Base-by-base conservation (phyloP, 129 eudicot species). In the Tanacetum coccineum region DNA sequence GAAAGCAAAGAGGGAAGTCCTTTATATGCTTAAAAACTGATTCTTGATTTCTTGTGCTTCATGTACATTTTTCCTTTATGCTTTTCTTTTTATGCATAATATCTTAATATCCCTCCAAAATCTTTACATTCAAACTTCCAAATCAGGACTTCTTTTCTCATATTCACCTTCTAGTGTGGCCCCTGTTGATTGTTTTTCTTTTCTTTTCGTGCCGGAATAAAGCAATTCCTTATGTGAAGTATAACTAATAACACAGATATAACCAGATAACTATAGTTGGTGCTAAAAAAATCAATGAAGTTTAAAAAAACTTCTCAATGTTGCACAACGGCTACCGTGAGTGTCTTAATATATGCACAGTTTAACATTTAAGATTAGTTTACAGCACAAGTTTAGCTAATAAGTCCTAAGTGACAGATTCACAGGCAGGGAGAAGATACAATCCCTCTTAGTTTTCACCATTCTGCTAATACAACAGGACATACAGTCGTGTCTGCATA, bases 291-390 rank as follows among this genome's bases (percentile, higher is more conserved):
- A n/a, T 7, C 10, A 18, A 18, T 5, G 20, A 53, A 53, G 22
- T 17, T 18, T 8, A n/a, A n/a, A 19, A 20, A 22, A 54, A 19
- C 10, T 54, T 17, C 11, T 3, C 25, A 45, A 54, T 53, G 21
- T 6, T 44, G 32, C 56, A 56, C 15, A 48, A 44, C 13, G 10
- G 49, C 49, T 59, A 26, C 68, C 40, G 21, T 62, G 18, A 15
- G 42, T n/a, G 44, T 46, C 59, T 36, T 21, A 36, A 20, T 19
- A 74, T 74, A 67, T 66, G 73, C 73, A 74, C 73, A 67, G 66
- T 36, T 30, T 32, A 62, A 74, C 46, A 18, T 25, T 74, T 67
- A 67, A 58, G 15, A 11, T n/a, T 45, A 13, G 60, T 74, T 67
- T 66, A 74, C 73, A 74, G 66, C 68, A 67, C 47, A 50, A 42